Percentiles rank a stretch among this genome's conserved stretches.
Evolutionary conservation across 2,329 filamentous ascomycete genomes (phyloP).

Genomic region (Aspergillus chevalieri): DNA sequence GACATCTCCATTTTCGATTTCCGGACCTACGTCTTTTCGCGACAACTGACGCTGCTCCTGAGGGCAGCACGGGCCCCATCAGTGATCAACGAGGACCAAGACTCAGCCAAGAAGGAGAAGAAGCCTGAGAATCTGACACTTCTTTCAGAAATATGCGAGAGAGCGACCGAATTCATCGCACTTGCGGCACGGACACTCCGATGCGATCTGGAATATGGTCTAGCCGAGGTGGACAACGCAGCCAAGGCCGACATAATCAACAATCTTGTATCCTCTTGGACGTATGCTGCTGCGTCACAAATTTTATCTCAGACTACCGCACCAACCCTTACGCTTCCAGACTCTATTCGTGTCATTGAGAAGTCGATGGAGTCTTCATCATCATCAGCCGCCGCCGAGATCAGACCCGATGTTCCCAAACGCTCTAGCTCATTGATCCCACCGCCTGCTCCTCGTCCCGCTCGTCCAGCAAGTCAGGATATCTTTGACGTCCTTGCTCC

Average conservation of each 20-base stretch:
- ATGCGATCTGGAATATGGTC: constrained; percentile 64
- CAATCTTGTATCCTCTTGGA: constrained; percentile 45
- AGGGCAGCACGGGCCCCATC: constrained; percentile 64
- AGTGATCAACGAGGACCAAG: constrained; percentile 24
- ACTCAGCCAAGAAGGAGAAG: constrained; percentile 43
- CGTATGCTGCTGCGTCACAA: constrained; percentile 39
- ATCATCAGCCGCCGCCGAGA: constrained; percentile 14
- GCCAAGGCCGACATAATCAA: constrained; percentile 32
- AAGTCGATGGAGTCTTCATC: constrained; percentile 17
- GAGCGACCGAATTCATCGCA: constrained; percentile 78
- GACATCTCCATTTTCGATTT: constrained; percentile 97
- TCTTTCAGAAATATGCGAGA: constrained; percentile 78
- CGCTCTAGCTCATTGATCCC: constrained; percentile 35
- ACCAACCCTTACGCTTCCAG: constrained; percentile 29
- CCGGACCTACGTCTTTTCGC: constrained; percentile 83
- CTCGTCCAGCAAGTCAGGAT: constrained; percentile 24
- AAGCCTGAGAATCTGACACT: constrained; percentile 67
- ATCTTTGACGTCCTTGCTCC: constrained; percentile 24
- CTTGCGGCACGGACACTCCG: constrained; percentile 73
- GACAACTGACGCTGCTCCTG: constrained; percentile 76
- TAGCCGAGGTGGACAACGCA: constrained; percentile 37
- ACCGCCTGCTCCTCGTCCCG: constrained; percentile 12
- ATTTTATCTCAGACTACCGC: constrained; percentile 38
- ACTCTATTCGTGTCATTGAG: constrained; percentile 27
- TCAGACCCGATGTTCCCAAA: constrained; percentile 26